phyloP scores from a whole-genome alignment of 352 stramenopile genomes.

The Phytophthora macrochlamydospora region DNA sequence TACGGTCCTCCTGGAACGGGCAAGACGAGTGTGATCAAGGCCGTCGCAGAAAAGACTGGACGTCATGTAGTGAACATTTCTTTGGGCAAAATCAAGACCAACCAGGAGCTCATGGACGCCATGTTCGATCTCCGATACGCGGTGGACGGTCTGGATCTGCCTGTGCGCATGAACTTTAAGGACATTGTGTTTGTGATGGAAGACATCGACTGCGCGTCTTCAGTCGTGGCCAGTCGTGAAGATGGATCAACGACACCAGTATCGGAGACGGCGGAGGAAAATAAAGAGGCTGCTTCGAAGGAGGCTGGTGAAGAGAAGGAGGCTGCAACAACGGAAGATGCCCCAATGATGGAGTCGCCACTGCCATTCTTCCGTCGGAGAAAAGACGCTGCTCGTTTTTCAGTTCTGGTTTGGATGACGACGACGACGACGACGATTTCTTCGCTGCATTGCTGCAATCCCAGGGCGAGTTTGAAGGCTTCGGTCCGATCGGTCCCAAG shows the following conservation, averaged over 20 bases:
- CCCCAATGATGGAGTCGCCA: neutral
- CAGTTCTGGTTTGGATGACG: neutral
- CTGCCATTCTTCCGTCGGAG: neutral
- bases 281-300: constrained; percentile 37
- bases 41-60: constrained; percentile 72
- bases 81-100: constrained; percentile 75
- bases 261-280: neutral
- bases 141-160: constrained; percentile 62
- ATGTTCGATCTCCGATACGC: constrained; percentile 74
- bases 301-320: constrained; percentile 36
- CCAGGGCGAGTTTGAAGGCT: constrained; percentile 28
- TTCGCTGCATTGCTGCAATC: constrained; percentile 29
- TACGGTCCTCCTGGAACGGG: constrained; percentile 86
- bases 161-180: constrained; percentile 71
- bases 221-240: constrained; percentile 64
- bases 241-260: constrained; percentile 2
- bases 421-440: constrained; percentile 26
- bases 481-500: constrained; percentile 21
- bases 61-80: constrained; percentile 78
- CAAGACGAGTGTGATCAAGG: constrained; percentile 91
- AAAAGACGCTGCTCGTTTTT: constrained; percentile 5
- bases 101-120: constrained; percentile 83
- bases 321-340: constrained; percentile 15
- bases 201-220: constrained; percentile 84
- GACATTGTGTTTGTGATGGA: constrained; percentile 93